Evolutionary conservation across 2,329 filamentous ascomycete genomes (phyloP).

Genomic region (Phialemoniopsis sp.): DNA sequence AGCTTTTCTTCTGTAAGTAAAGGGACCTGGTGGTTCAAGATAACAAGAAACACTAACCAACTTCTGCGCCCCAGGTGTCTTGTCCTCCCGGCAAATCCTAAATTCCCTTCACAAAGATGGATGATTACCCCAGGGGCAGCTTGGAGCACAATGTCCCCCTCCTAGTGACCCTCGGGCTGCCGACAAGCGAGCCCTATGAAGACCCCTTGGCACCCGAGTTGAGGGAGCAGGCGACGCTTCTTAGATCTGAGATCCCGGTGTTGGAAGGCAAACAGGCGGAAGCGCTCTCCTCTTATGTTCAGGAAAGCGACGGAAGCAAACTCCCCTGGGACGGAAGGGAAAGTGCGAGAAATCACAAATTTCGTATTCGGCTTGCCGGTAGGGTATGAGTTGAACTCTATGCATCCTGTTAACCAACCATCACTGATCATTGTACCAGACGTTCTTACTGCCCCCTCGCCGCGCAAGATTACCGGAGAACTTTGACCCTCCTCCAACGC

Average conservation of each 20-base stretch:
- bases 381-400: slow-evolving; percentile 59
- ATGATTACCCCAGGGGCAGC: slow-evolving; percentile 75
- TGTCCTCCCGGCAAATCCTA: no score
- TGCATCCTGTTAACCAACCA: neutral
- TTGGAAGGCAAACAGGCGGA: slow-evolving; percentile 63
- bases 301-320: slow-evolving; percentile 58
- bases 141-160: slow-evolving; percentile 84
- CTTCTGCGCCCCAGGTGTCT: no score
- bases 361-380: slow-evolving; percentile 70
- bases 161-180: slow-evolving; percentile 75
- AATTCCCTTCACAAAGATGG: slow-evolving; percentile 46
- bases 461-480: slow-evolving; percentile 49
- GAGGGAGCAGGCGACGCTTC: slow-evolving; percentile 53
- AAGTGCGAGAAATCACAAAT: slow-evolving; percentile 48
- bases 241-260: slow-evolving; percentile 67
- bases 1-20: no score
- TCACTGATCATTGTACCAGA: slow-evolving; percentile 24
- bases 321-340: slow-evolving; percentile 65
- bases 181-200: slow-evolving; percentile 31
- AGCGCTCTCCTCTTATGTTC: slow-evolving; percentile 62
- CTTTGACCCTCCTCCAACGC: slow-evolving; percentile 39
- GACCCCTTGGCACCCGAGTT: slow-evolving; percentile 44
- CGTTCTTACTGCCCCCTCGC: slow-evolving; percentile 52
- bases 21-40: no score
- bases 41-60: no score